A percentile compares a stretch with the other conserved stretches of the same genome.
phyloP scores from a whole-genome alignment of 768 basidiomycete genomes.

The Clathrus columnatus region DNA sequence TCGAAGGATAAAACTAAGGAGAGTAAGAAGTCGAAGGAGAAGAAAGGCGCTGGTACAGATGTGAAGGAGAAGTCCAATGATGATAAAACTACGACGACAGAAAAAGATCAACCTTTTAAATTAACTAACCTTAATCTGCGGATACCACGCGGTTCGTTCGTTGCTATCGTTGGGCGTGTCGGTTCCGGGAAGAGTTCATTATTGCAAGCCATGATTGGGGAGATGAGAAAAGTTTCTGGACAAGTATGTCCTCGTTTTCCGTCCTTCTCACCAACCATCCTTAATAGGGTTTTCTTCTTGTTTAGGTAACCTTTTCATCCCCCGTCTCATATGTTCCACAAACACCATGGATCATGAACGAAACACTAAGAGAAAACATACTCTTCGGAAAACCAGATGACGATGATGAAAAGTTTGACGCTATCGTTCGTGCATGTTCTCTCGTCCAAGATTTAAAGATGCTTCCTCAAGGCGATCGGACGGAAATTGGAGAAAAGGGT shows the following conservation, averaged over 20 bases:
- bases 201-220: slow-evolving; percentile 50
- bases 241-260: slow-evolving; percentile 27
- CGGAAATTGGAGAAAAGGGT: slow-evolving; percentile 73
- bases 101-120: slow-evolving; percentile 34
- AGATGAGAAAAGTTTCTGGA: slow-evolving; percentile 57
- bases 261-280: background rate
- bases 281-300: background rate
- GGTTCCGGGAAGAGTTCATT: slow-evolving; percentile 67
- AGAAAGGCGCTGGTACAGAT: background rate
- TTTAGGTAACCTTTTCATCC: background rate
- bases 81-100: too few species aligned
- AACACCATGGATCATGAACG: slow-evolving; percentile 56
- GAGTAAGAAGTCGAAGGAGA: too few species aligned
- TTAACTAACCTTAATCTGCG: slow-evolving; percentile 37
- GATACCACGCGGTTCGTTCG: slow-evolving; percentile 47
- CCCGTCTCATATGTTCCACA: slow-evolving; percentile 50
- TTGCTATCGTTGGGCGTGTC: slow-evolving; percentile 68
- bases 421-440: slow-evolving; percentile 56
- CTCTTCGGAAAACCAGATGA: slow-evolving; percentile 54
- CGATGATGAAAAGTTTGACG: slow-evolving; percentile 49
- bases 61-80: too few species aligned
- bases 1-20: too few species aligned
- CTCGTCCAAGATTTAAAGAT: slow-evolving; percentile 64
- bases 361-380: slow-evolving; percentile 66
- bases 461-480: slow-evolving; percentile 58